Evolutionary conservation across 2,329 filamentous ascomycete species (phyloP), one percentile per base, ranked within the genome.

Genomic region (Aspergillus bombycis): DNA sequence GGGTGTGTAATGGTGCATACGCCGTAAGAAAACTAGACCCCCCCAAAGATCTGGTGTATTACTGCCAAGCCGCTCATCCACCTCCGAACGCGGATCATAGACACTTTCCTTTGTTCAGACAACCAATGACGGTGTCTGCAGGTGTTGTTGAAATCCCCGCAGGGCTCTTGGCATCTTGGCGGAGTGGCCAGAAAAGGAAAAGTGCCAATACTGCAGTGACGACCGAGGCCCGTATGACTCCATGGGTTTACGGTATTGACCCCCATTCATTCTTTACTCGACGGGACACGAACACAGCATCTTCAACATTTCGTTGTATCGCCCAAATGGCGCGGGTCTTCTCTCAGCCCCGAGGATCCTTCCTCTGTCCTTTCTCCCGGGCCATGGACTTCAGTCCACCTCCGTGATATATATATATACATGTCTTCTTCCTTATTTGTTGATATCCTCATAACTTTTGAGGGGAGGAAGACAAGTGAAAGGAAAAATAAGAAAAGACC

Each of bases 41-140:
- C 7, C 21, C 36, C 14, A 23, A 36, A 30, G 56, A 50, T 34
- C 58, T 30, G 60, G 21, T 43, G 57, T 64, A 58, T 60, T 63
- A 63, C 62, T 53, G 68, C 68, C 68, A 70, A 70, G 68, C 14
- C 59, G 26, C 58, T 38, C 58, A 62, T 61, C 48, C 61, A 55
- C 60, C 64, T 67, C 67, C 68, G 66, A 70, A 64, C 64, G 68
- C 63, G 67, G 67, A 67, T 69, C 66, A 64, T 60, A 45, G 57
- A 50, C 63, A 36, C 45, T 48, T 48, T 62, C 48, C 32, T 36
- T 21, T 30, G 36, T 14, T 12, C 23, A 32, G 12, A 23, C 32
- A 12, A 58, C 67, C 65, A 69, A 68, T 68, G 11, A 63, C 4
- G 14, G 16, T 2, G 6, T 1, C n/a, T 34, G 14, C 1, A 19